A percentile compares a stretch with the other conserved stretches of the same genome.
These are phyloP conservation scores for Plasmodium inui DNA, from an alignment of 169 alveolate genomes.

Conservation along the genomic window DNA sequence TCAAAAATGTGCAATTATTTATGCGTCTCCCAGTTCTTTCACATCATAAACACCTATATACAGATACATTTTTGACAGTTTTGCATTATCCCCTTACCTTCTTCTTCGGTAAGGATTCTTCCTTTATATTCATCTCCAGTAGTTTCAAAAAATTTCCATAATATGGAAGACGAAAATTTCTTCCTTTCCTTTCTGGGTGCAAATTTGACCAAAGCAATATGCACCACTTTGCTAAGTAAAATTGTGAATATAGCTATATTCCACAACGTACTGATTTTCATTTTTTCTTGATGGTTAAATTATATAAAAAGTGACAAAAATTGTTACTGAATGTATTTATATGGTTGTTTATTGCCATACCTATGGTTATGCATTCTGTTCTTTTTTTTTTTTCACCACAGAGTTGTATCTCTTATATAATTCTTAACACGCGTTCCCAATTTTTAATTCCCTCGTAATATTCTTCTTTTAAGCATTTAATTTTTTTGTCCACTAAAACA, in stretches of 20 bases:
- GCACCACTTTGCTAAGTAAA: background rate
- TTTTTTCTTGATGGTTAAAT: background rate
- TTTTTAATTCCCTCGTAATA: background rate
- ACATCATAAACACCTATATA: background rate
- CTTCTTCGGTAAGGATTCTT: slow-evolving; percentile 4
- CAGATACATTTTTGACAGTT: background rate
- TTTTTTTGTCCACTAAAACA: background rate
- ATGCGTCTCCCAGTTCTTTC: background rate
- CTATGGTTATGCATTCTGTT: background rate
- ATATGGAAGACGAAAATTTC: background rate
- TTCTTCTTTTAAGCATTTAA: background rate
- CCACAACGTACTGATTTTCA: background rate
- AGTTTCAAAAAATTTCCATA: slow-evolving; percentile 5
- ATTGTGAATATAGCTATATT: background rate
- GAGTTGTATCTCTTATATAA: background rate
- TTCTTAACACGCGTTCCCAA: background rate
- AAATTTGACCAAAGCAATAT: background rate
- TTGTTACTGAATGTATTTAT: background rate
- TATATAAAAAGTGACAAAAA: background rate
- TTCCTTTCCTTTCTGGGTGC: background rate
- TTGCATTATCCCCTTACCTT: background rate
- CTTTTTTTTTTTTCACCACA: background rate
- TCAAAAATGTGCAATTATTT: background rate
- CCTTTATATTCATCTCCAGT: background rate
- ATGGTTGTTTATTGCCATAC: background rate